Evolutionary conservation across 805 yeast genomes (phyloP), one percentile per base, ranked within the genome.

Genomic region (Wickerhamiella kazuoi): DNA sequence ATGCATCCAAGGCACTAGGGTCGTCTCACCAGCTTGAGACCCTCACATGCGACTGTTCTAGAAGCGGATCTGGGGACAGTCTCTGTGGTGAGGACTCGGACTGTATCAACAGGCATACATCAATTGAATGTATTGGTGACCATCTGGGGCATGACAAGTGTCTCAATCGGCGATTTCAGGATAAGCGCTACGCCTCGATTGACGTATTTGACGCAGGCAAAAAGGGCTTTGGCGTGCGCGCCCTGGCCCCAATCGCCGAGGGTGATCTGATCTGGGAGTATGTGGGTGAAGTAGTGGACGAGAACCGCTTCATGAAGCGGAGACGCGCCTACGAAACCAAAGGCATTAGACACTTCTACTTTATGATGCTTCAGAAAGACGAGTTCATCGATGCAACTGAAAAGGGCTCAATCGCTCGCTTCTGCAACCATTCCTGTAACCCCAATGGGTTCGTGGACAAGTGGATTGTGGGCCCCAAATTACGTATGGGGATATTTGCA

Each of bases 391-490:
- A 87, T 59, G 98, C 98, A 36, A 87, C 97, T 1, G 68, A 68
- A 36, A 79, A 72, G 60, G 98, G 97, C 6, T 73, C 83, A 16
- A 59, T 87, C 41, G 95, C 94, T 2, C 67, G 98, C 41, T 90
- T 86, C 61, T 79, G 90, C 54, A 87, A 87, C 59, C 98, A 87
- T 60, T 82, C 94, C 17, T 87, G 98, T 58, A 76, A 72, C 51
- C 98, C 98, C 11, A 90, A 90, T 57, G 87, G 94, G 18, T 82
- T 72, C 50, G 94, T 87, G 33, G 95, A 87, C 57, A 87, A 87
- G 62, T 87, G 98, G 98, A 90, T 86, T 15, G 97, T 87, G 13
- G 84, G 84, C 21, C 81, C 79, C 43, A 79, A 82, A 54, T 65
- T 83, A 41, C 69, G 83, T 47, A 90, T 90, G 97, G 98, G 97